Conservation (phyloP, 495 filamentous ascomycete species). For the Hypoxylon trugodes region DNA sequence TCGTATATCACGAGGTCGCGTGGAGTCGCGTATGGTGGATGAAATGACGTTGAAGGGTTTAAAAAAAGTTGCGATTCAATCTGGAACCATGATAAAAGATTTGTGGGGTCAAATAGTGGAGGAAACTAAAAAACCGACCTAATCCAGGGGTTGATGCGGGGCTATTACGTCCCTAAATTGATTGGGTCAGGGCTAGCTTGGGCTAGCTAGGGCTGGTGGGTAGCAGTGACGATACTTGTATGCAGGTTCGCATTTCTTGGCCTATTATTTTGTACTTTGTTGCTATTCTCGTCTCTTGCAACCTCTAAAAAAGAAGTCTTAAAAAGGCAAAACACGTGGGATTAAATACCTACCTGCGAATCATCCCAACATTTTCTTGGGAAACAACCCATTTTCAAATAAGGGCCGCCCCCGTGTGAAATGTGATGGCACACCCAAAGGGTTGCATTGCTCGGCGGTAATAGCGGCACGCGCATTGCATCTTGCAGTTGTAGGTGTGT, state of each 20-base stretch:
- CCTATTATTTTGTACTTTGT: constrained; percentile 7
- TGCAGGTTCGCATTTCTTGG: constrained; percentile 26
- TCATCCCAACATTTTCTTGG: constrained; percentile 28
- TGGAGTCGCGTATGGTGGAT: not conserved
- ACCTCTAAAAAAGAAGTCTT: not conserved
- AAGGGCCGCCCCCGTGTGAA: constrained; percentile 10
- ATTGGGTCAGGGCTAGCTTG: constrained; percentile 29
- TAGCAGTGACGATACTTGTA: constrained; percentile 6
- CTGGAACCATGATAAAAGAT: constrained; percentile 8
- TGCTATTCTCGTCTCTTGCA: not conserved
- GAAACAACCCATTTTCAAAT: constrained; percentile 14
- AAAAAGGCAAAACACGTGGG: constrained; percentile 32
- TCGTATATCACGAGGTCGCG: not conserved
- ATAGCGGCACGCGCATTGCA: constrained; percentile 24
- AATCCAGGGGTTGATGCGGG: constrained; percentile 30
- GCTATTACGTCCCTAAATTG: constrained; percentile 6
- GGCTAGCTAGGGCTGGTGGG: constrained; percentile 28
- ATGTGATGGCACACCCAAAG: constrained; percentile 20
- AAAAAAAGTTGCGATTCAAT: constrained; percentile 30
- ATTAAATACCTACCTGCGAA: constrained; percentile 29
- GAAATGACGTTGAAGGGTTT: constrained; percentile 22
- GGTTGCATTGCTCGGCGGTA: constrained; percentile 40
- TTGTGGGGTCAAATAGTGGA: constrained; percentile 27
- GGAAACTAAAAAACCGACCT: constrained; percentile 26
- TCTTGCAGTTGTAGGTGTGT: constrained; percentile 16